These are phyloP conservation scores for Evansstolkia leycettana DNA, from an alignment of 495 filamentous ascomycete genomes.

Conservation along the genomic window DNA sequence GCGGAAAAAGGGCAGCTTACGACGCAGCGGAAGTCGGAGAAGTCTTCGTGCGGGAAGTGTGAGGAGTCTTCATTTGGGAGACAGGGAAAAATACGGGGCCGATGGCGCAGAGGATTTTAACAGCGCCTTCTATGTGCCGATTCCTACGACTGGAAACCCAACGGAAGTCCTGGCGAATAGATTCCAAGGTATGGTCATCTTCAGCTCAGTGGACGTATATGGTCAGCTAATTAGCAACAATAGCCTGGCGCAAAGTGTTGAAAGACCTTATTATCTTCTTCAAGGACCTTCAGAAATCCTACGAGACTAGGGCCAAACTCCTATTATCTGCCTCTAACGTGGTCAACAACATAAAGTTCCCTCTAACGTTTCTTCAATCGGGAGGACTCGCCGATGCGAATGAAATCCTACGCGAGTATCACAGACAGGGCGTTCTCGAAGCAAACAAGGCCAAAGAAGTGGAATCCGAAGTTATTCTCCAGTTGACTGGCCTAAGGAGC, in stretches of 20 bases:
- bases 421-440: conserved; percentile 69
- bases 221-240: not conserved
- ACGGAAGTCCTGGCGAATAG: conserved; percentile 83
- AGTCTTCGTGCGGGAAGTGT: conserved; percentile 74
- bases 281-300: conserved; percentile 80
- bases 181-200: conserved; percentile 61
- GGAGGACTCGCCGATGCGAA: conserved; percentile 80
- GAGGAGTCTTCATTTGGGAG: conserved; percentile 54
- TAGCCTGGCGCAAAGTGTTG: conserved; percentile 89
- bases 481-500: conserved; percentile 70
- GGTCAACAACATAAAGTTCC: conserved; percentile 65
- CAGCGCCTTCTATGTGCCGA: conserved; percentile 76
- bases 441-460: conserved; percentile 85
- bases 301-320: conserved; percentile 76
- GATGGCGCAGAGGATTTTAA: conserved; percentile 60
- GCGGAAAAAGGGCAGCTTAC: conserved; percentile 58
- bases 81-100: conserved; percentile 38
- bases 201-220: not conserved
- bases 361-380: conserved; percentile 57
- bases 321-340: conserved; percentile 72
- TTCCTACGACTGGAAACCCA: conserved; percentile 76
- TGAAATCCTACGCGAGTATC: conserved; percentile 66
- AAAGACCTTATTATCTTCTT: conserved; percentile 95
- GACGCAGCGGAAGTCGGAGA: conserved; percentile 63
- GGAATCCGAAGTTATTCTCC: conserved; percentile 79